phyloP scores from a whole-genome alignment of 1,284 basidiomycete species.

The Fomitopsis pinicola region DNA sequence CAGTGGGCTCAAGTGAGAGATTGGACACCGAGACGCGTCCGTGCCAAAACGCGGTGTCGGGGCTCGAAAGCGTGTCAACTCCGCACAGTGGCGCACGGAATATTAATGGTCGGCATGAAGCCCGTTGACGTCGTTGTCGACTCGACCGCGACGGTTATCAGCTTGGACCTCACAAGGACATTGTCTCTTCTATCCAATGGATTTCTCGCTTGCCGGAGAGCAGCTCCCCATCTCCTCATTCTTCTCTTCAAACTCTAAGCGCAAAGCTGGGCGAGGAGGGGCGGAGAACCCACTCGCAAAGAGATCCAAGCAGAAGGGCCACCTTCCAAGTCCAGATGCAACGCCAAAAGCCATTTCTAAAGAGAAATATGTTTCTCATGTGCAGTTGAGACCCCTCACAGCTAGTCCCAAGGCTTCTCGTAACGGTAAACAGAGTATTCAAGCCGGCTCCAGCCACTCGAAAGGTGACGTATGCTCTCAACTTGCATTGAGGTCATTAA shows the following conservation, averaged over 20 bases:
- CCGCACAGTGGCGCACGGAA: conserved; percentile 8
- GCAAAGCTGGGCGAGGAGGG: not conserved
- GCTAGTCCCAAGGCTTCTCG: not conserved
- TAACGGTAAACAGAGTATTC: not conserved
- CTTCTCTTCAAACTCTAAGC: conserved; percentile 12
- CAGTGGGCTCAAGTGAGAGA: no score
- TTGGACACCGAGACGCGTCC: conserved; percentile 10
- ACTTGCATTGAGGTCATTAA: not conserved
- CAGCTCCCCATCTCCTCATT: conserved; percentile 20
- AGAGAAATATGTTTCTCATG: not conserved
- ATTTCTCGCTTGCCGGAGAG: conserved; percentile 10
- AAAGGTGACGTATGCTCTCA: not conserved
- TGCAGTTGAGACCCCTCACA: not conserved
- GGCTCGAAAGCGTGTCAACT: conserved; percentile 23
- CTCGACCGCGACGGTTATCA: not conserved
- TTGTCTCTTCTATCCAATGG: conserved; percentile 5
- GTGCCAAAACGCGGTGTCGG: conserved; percentile 16
- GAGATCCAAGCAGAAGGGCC: conserved; percentile 1
- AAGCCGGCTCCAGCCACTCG: not conserved
- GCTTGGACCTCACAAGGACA: not conserved
- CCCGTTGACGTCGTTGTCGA: not conserved
- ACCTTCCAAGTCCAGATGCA: not conserved
- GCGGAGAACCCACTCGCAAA: not conserved
- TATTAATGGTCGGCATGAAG: not conserved
- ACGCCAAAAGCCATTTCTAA: not conserved